Evolutionary conservation across 176 grass and related monocot genomes (phyloP).

Genomic region (Aegilops bicornis): DNA sequence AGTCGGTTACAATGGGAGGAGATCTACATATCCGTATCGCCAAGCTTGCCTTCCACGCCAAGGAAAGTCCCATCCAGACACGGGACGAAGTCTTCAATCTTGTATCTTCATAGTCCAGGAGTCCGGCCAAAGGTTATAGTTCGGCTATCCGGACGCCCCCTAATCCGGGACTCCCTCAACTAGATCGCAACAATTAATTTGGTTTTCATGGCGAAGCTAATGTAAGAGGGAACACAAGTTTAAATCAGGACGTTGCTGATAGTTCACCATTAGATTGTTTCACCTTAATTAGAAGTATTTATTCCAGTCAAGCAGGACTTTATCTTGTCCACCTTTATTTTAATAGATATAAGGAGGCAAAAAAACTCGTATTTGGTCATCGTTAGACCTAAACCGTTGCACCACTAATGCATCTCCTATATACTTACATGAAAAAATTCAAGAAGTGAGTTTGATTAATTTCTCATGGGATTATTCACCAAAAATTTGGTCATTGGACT

Average conservation of each 20-base stretch:
- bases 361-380: not conserved
- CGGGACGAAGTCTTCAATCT: no score
- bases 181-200: not conserved
- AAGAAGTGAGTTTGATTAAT: not conserved
- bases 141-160: no score
- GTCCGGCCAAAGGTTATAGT: no score
- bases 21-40: no score
- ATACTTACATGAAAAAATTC: not conserved
- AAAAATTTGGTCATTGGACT: no score
- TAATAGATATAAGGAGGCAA: not conserved
- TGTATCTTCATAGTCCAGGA: no score
- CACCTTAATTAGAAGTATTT: not conserved
- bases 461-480: not conserved
- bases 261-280: not conserved
- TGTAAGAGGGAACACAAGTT: not conserved
- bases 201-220: not conserved
- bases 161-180: no score
- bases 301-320: not conserved
- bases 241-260: not conserved
- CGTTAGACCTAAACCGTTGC: not conserved
- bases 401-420: not conserved
- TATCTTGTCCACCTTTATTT: not conserved
- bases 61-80: no score
- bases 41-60: no score
- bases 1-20: no score